Evolutionary conservation across 768 basidiomycete genomes (phyloP).

Genomic region (Multifurca ochricompacta): DNA sequence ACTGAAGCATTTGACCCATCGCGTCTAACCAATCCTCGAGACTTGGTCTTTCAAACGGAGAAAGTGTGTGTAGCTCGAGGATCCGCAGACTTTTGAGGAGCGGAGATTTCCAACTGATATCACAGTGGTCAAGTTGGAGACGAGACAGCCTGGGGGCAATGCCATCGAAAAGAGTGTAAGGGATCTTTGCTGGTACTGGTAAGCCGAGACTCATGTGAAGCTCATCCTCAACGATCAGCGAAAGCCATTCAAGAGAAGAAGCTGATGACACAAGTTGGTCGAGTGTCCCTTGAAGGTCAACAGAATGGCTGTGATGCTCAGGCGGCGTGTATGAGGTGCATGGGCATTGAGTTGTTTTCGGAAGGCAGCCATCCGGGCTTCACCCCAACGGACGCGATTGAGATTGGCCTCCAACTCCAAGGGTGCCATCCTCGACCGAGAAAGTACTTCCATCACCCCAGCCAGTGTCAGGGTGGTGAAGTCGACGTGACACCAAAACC

Average conservation of each 20-base stretch:
- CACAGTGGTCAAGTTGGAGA: background rate
- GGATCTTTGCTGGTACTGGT: too few relatives aligned
- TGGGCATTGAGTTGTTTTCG: background rate
- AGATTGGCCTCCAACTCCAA: background rate
- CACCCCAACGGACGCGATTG: background rate
- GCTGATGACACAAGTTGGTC: background rate
- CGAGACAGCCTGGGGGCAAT: background rate
- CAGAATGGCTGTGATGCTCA: background rate
- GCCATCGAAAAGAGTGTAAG: background rate
- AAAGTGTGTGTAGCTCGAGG: background rate
- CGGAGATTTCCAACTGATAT: slow-evolving; percentile 4
- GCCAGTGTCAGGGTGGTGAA: background rate
- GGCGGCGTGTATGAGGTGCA: background rate
- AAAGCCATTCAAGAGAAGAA: background rate
- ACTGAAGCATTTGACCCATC: too few relatives aligned
- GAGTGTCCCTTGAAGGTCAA: background rate
- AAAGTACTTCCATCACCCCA: background rate
- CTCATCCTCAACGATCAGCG: background rate
- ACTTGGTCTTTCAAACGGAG: background rate
- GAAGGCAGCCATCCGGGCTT: background rate
- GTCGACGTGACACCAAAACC: slow-evolving; percentile 7
- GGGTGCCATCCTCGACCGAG: slow-evolving; percentile 3
- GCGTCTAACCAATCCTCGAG: background rate
- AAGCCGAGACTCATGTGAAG: too few relatives aligned
- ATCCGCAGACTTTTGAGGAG: background rate